Evolutionary conservation across 1,139 yeast genomes (phyloP).

Genomic region (Meyerozyma elateridarum): DNA sequence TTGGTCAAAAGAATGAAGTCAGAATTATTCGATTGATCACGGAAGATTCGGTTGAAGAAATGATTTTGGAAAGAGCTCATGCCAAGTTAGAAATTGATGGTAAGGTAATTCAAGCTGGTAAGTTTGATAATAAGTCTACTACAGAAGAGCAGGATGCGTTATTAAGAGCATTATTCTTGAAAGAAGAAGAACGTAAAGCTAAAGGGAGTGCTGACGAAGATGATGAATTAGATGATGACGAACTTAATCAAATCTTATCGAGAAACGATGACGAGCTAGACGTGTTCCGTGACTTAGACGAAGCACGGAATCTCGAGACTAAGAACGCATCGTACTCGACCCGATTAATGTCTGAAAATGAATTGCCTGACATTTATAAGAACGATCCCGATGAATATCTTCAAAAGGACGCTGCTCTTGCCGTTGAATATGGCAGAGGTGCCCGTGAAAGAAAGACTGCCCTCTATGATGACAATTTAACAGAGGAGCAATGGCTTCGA

Average conservation of each 20-base stretch:
- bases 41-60: slow-evolving; percentile 79
- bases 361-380: slow-evolving; percentile 60
- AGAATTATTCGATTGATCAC: slow-evolving; percentile 76
- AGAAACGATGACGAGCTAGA: slow-evolving; percentile 58
- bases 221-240: slow-evolving; percentile 65
- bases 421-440: slow-evolving; percentile 56
- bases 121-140: slow-evolving; percentile 76
- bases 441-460: slow-evolving; percentile 61
- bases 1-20: slow-evolving; percentile 85
- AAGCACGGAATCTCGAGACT: slow-evolving; percentile 41
- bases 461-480: slow-evolving; percentile 61
- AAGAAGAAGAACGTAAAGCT: slow-evolving; percentile 58
- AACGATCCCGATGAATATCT: slow-evolving; percentile 46
- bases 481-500: slow-evolving; percentile 76
- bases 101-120: slow-evolving; percentile 85
- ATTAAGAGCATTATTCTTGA: slow-evolving; percentile 63
- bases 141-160: slow-evolving; percentile 81
- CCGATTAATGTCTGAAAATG: slow-evolving; percentile 56
- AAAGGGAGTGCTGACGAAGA: slow-evolving; percentile 40
- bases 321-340: slow-evolving; percentile 40
- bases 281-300: slow-evolving; percentile 53
- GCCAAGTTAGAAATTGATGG: slow-evolving; percentile 83
- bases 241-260: slow-evolving; percentile 66
- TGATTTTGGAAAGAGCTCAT: slow-evolving; percentile 76
- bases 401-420: slow-evolving; percentile 37